Base-by-base conservation (phyloP, 139 green algal species). In the Micromonas pusilla region DNA sequence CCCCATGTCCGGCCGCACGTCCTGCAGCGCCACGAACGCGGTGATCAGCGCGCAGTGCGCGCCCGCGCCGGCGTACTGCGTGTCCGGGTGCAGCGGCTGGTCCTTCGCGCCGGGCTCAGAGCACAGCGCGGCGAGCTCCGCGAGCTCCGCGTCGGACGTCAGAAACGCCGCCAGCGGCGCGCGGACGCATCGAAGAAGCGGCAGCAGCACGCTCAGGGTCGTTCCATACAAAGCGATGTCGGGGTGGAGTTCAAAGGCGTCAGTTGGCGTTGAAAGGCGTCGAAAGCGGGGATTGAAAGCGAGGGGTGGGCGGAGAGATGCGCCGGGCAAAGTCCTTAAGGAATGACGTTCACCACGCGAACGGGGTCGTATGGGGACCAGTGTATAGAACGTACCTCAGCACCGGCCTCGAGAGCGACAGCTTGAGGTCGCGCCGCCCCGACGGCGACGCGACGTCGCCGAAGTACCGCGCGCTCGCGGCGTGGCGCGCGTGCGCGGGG, bases 81-180 rank as follows among this genome's bases (percentile, higher is more conserved):
- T 73, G 66, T 73, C 66, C 25, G 66, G 66, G 28, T 73, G 66
- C 66, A 37, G 20, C 30, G 66, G 66, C 66, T 73, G 66, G 23
- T 3, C 31, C 5, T 39, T 5, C 4, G 66, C 66, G 20, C 66
- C 66, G 28, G 66, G 66, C 5, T 39, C 31, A 5, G 28, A 28
- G 66, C 4, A 20, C 23, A 73, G 66, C 28, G 31, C 66, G 16
- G 5, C 30, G 5, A 73, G 66, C 66, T 73, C 66, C 9, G 9
- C 9, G 9, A 57, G 9, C 45, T 57, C 45, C 9, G 45, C 45
- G 45, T 57, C 45, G 9, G 45, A 9, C 45, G 45, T 57, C 9
- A 57, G 45, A 23, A 57, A 23, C 9, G 45, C 9, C 45, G 45
- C 45, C 9, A 57, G 16, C 45, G 16, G 9, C 9, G 45, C 16